phyloP scores from a whole-genome alignment of 129 eudicot species.

The Scalesia atractyloides region DNA sequence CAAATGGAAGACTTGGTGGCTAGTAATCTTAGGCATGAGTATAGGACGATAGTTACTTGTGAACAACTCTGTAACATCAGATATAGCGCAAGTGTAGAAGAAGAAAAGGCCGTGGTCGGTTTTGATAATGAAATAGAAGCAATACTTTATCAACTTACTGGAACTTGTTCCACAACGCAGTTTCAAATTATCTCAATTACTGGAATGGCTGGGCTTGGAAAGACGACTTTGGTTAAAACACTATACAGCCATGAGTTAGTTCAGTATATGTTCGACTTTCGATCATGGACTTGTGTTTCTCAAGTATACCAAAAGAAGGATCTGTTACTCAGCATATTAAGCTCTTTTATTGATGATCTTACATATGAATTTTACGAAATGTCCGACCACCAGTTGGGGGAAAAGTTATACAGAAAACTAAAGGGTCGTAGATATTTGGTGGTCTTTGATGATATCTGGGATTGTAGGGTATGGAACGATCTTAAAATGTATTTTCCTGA shows the following conservation, averaged over 20 bases:
- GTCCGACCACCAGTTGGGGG: conserved; percentile 18
- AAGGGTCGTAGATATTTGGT: conserved; percentile 30
- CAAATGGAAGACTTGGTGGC: neutral
- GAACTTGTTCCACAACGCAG: neutral
- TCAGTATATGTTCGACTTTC: conserved; percentile 25
- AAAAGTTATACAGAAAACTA: conserved; percentile 11
- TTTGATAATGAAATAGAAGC: conserved; percentile 32
- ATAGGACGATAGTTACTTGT: neutral
- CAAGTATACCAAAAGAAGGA: conserved; percentile 22
- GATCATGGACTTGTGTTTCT: conserved; percentile 33
- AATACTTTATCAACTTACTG: conserved; percentile 26
- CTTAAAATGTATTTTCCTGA: conserved; percentile 27
- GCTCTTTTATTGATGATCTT: neutral
- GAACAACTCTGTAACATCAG: conserved; percentile 27
- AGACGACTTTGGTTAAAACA: conserved; percentile 29
- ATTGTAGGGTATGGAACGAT: conserved; percentile 31
- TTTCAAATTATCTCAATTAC: conserved; percentile 32
- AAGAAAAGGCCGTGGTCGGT: conserved; percentile 27
- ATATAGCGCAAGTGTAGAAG: conserved; percentile 8
- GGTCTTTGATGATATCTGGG: conserved; percentile 39
- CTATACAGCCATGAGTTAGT: conserved; percentile 22
- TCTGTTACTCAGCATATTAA: conserved; percentile 21
- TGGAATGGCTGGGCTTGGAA: conserved; percentile 33
- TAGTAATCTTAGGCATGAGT: neutral
- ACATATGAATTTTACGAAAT: neutral